These are phyloP conservation scores for Mucor racemosus DNA, from an alignment of 371 early-diverging fungal genomes.

Conservation along the genomic window DNA sequence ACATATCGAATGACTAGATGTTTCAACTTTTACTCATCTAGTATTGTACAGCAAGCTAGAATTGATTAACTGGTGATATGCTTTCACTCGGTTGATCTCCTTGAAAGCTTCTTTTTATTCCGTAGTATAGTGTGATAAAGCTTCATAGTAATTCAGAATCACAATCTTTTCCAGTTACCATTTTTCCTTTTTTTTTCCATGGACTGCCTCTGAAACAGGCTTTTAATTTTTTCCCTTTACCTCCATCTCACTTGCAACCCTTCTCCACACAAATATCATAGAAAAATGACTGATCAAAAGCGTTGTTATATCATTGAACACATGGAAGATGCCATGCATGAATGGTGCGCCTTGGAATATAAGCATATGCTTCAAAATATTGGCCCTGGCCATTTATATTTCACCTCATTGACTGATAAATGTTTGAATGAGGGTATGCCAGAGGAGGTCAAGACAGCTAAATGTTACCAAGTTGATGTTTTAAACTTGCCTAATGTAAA, in stretches of 20 bases:
- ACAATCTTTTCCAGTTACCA: background rate
- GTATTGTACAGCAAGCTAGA: too few relatives aligned
- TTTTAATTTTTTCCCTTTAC: background rate
- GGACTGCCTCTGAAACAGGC: background rate
- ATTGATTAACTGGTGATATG: too few relatives aligned
- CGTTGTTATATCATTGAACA: slow-evolving; percentile 74
- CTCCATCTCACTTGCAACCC: background rate
- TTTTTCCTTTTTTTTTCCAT: slow-evolving; percentile 5
- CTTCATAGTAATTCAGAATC: background rate
- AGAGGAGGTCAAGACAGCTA: slow-evolving; percentile 57
- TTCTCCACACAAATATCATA: background rate
- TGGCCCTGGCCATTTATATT: slow-evolving; percentile 63
- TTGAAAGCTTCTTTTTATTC: too few relatives aligned
- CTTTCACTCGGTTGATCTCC: background rate
- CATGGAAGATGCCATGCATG: slow-evolving; percentile 78
- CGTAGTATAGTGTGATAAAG: background rate
- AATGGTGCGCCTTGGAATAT: slow-evolving; percentile 79
- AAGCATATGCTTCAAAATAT: slow-evolving; percentile 71
- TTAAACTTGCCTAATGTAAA: slow-evolving; percentile 61
- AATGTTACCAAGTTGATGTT: slow-evolving; percentile 65
- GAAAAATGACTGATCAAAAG: slow-evolving; percentile 5
- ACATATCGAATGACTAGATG: too few relatives aligned
- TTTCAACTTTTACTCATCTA: too few relatives aligned
- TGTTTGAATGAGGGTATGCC: slow-evolving; percentile 58
- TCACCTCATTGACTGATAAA: slow-evolving; percentile 59